These are phyloP conservation scores for Suhomyces xylopsoci DNA, from an alignment of 805 yeast genomes.

Conservation along the genomic window DNA sequence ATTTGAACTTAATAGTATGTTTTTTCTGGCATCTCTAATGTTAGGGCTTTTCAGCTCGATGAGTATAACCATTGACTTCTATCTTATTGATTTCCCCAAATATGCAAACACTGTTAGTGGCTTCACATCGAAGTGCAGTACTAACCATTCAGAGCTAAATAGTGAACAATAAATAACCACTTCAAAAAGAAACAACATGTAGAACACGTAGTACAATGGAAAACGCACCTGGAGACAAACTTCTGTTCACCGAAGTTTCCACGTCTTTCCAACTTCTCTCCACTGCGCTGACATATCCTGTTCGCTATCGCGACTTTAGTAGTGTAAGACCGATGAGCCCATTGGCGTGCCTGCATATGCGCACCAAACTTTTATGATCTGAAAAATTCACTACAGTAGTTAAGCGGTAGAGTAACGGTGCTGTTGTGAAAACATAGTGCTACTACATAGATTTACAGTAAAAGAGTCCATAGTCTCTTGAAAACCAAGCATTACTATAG, in stretches of 20 bases:
- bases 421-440: background rate
- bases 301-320: background rate
- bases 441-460: background rate
- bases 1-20: slow-evolving; percentile 36
- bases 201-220: background rate
- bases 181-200: background rate
- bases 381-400: background rate
- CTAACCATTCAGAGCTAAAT: background rate
- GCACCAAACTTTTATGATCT: background rate
- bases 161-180: background rate
- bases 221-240: too few species aligned
- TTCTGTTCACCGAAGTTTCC: too few species aligned
- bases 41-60: slow-evolving; percentile 75
- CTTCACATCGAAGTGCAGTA: background rate
- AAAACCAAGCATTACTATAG: background rate
- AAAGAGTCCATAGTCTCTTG: background rate
- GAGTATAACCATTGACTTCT: slow-evolving; percentile 69
- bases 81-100: background rate
- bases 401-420: background rate
- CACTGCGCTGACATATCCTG: background rate
- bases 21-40: slow-evolving; percentile 95
- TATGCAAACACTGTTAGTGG: background rate
- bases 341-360: background rate
- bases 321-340: background rate
- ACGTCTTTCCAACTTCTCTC: background rate